These are phyloP conservation scores for Tubosaeta brunneosetosa DNA, from an alignment of 768 basidiomycete genomes.

Conservation along the genomic window DNA sequence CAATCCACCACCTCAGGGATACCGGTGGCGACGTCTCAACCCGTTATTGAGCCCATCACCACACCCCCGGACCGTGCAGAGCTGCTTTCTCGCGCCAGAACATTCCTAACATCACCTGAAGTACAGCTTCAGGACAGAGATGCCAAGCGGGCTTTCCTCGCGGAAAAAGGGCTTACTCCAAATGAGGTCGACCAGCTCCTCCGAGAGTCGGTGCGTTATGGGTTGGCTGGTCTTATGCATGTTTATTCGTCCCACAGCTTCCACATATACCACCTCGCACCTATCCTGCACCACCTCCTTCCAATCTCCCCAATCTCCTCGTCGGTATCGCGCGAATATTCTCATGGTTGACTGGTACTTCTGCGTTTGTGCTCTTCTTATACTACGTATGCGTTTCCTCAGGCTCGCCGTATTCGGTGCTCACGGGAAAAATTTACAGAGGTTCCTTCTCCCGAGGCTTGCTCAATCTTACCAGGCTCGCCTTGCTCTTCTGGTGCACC, in stretches of 20 bases:
- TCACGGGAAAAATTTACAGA: conserved; percentile 37
- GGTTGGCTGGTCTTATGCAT: not conserved
- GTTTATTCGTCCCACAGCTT: conserved; percentile 20
- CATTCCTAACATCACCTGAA: conserved; percentile 65
- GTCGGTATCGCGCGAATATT: conserved; percentile 56
- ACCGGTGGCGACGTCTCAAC: not conserved
- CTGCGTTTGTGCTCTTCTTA: conserved; percentile 51
- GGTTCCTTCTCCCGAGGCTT: conserved; percentile 65
- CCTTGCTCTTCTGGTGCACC: conserved; percentile 56
- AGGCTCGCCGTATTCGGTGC: not conserved
- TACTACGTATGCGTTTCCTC: conserved; percentile 54
- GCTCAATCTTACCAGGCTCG: conserved; percentile 56
- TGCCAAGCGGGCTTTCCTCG: conserved; percentile 60
- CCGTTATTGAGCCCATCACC: not conserved
- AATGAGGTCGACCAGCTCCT: conserved; percentile 57
- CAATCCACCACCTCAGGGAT: not conserved
- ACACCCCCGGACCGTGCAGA: conserved; percentile 33
- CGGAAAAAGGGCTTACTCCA: conserved; percentile 64
- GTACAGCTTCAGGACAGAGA: conserved; percentile 50
- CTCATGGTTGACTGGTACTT: conserved; percentile 63
- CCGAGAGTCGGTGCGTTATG: conserved; percentile 46
- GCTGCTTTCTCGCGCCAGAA: conserved; percentile 51
- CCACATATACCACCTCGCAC: conserved; percentile 65
- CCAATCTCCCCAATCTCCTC: conserved; percentile 63
- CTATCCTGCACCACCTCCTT: conserved; percentile 67